Base-by-base conservation (phyloP, 805 yeast genomes). In the Candida methanosorbosa region DNA sequence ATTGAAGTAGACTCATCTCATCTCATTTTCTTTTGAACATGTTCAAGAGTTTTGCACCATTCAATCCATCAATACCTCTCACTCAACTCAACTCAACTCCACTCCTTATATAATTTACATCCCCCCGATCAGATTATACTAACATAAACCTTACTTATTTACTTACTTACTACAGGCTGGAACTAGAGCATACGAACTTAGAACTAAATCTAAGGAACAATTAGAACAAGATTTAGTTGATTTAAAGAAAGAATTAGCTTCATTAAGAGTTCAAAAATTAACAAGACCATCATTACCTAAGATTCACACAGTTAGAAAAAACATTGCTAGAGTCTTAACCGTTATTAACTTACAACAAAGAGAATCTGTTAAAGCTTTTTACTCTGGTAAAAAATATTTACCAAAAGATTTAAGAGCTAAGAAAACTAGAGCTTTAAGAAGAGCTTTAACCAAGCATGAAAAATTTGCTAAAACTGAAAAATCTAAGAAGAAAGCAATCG, bases 351-450 rank as follows among this genome's bases (percentile, higher is more conserved):
- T 81, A 61, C 85, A 82, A 76, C 95, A 87, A 74, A 87, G 98
- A 75, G 87, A 81, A 54, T 78, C 81, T 57, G 95, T 86, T 65
- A 85, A 85, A 72, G 92, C 81, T 64, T 81, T 84, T 78, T 88
- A 88, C 90, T 77, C 78, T 54, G 92, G 87, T 68, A 81, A 84
- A 81, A 88, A 86, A 74, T 83, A 78, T 81, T 75, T 78, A 68
- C 97, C 98, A 77, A 88, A 90, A 78, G 97, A 88, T 68, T 79
- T 92, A 74, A 90, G 97, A 77, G 95, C 87, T 59, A 92, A 92
- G 90, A 85, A 92, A 83, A 92, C 99, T 72, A 90, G 97, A 81
- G 97, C 98, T 69, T 72, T 90, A 72, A 90, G 98, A 84, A 84
- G 97, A 79, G 78, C 80, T 64, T 78, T 92, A 64, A 78, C 97